Base-by-base conservation (phyloP, 768 basidiomycete species). In the Mycena indigotica region DNA sequence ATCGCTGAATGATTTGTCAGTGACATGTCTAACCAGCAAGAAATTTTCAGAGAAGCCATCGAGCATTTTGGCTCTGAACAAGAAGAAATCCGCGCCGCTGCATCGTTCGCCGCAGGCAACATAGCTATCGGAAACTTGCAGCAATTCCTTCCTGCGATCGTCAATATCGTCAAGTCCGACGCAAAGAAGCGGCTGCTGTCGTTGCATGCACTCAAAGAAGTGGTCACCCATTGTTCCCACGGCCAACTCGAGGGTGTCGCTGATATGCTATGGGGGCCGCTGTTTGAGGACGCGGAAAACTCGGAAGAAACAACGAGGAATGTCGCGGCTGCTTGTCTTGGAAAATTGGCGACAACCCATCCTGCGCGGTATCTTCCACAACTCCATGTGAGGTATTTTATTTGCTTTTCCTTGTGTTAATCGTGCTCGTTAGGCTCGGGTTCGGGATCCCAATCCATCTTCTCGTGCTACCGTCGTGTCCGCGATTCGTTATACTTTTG, bases 51-150 rank as follows among this genome's bases (percentile, higher is more conserved):
- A 28, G 79, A 82, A 52, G 80, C 88, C 0, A 84, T 97, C 39
- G 82, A 87, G 13, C 83, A 85, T 57, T 95, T 97, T 69, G 73
- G 80, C 3, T 80, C 85, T 1, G 87, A 91, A 32, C 84, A 89
- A 56, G 95, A 98, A 69, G 93, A 96, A 41, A 80, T 93, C 15
- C 82, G 94, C 44, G 84, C 91, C 29, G 93, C 95, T 30, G 95
- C 96, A 30, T 93, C 97, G 0, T 98, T 98, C 66, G 93, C 97
- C 50, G 91, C 91, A 29, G 95, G 95, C 32, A 98, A 98, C 69
- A 91, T 99, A 50, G 92, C 95, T 13, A 95, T 98, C 38, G 97
- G 97, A 4, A 96, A 93, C 66, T 77, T 95, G 23, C 84, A 86
- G 13, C 84, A 87, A 66, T 97, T 94, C 82, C 79, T 98, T 3